A percentile compares a stretch with the other conserved stretches of the same genome.
Evolutionary conservation across 805 yeast species (phyloP).

Genomic region (Candida ponderosae): DNA sequence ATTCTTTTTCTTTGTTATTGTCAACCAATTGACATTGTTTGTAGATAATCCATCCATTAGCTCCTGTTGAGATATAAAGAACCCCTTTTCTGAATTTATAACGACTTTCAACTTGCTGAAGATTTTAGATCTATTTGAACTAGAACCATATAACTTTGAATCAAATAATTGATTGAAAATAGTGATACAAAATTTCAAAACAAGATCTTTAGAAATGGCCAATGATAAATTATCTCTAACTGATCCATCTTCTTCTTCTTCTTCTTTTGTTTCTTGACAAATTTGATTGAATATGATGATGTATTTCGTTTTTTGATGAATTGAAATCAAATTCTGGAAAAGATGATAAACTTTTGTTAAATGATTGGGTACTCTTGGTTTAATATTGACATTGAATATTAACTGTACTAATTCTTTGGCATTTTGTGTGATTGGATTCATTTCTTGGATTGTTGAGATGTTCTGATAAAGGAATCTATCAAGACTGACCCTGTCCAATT

Average conservation of each 20-base stretch:
- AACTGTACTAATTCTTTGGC: slow-evolving; percentile 1
- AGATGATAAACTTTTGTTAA: slow-evolving; percentile 5
- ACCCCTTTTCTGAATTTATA: slow-evolving; percentile 30
- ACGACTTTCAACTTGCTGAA: slow-evolving; percentile 27
- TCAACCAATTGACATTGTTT: slow-evolving; percentile 50
- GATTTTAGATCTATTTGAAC: slow-evolving; percentile 36
- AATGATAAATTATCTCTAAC: slow-evolving; percentile 26
- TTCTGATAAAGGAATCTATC: slow-evolving; percentile 1
- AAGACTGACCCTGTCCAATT: background rate
- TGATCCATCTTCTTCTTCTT: slow-evolving; percentile 1
- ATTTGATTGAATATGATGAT: slow-evolving; percentile 27
- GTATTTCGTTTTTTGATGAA: slow-evolving; percentile 29
- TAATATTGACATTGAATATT: slow-evolving; percentile 7
- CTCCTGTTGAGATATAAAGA: slow-evolving; percentile 23
- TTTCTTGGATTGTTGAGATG: slow-evolving; percentile 3
- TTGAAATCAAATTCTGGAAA: slow-evolving; percentile 14
- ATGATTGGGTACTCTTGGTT: slow-evolving; percentile 18
- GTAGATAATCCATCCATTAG: slow-evolving; percentile 30
- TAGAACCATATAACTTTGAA: slow-evolving; percentile 41
- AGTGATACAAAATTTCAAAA: slow-evolving; percentile 34
- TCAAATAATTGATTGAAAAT: slow-evolving; percentile 46
- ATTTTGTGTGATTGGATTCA: slow-evolving; percentile 8
- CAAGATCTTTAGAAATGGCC: slow-evolving; percentile 24
- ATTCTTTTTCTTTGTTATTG: slow-evolving; percentile 19
- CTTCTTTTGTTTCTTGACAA: slow-evolving; percentile 16